phyloP scores from a whole-genome alignment of 805 yeast genomes.

The Zygosaccharomyces kombuchaensis region DNA sequence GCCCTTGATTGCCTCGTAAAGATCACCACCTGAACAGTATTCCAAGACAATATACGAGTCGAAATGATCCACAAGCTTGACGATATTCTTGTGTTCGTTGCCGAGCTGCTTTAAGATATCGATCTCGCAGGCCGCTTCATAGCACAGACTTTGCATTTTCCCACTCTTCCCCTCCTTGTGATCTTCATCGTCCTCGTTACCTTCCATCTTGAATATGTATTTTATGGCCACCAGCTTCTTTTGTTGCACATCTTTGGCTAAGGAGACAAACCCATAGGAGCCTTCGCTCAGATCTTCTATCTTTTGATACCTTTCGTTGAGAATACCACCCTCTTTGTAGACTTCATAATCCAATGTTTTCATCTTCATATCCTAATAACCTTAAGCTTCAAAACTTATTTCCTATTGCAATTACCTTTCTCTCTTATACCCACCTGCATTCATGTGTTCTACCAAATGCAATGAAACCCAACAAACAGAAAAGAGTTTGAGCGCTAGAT shows the following conservation, averaged over 20 bases:
- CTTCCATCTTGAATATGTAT: constrained; percentile 63
- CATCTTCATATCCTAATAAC: background rate
- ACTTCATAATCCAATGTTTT: constrained; percentile 37
- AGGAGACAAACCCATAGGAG: constrained; percentile 85
- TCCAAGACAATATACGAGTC: constrained; percentile 73
- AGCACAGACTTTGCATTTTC: constrained; percentile 39
- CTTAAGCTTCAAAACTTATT: background rate
- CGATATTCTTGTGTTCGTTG: constrained; percentile 49
- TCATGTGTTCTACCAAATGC: background rate
- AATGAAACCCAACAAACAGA: background rate
- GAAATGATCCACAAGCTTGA: constrained; percentile 56
- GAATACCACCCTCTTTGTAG: constrained; percentile 45
- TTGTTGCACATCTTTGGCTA: constrained; percentile 64
- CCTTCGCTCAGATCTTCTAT: constrained; percentile 82
- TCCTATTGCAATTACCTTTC: background rate
- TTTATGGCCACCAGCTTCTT: constrained; percentile 73
- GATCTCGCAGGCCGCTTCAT: constrained; percentile 68
- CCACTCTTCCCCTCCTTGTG: constrained; percentile 20
- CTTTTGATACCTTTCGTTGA: constrained; percentile 61
- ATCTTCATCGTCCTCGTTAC: constrained; percentile 27
- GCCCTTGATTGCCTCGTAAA: constrained; percentile 70
- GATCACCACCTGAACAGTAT: constrained; percentile 82
- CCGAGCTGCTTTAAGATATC: constrained; percentile 61
- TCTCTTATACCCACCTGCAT: background rate
- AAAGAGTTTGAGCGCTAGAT: background rate